Conservation (phyloP, 2,329 filamentous ascomycete genomes). For the Diaporthe australafricana region DNA sequence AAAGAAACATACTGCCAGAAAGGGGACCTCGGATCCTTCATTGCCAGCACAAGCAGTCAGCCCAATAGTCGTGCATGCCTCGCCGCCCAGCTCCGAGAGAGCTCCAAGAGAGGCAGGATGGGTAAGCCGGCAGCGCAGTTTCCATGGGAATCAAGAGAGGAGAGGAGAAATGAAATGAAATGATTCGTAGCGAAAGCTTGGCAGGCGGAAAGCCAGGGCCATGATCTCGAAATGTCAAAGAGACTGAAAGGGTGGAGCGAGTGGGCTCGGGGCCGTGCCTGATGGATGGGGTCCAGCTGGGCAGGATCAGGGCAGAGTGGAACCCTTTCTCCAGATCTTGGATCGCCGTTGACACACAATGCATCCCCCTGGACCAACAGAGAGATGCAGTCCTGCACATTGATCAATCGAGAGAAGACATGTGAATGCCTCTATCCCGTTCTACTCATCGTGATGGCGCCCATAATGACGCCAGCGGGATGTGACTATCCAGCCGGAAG, state of each 20-base stretch:
- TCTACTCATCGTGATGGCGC: background rate
- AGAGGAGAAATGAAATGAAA: conserved; percentile 23
- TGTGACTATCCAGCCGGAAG: background rate
- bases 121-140: background rate
- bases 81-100: background rate
- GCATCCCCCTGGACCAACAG: background rate
- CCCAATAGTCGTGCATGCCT: conserved; percentile 17
- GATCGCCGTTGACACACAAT: conserved; percentile 16
- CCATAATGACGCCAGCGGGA: background rate
- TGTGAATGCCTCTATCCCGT: background rate
- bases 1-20: background rate
- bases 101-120: background rate
- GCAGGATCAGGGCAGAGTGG: conserved; percentile 27
- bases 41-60: conserved; percentile 10
- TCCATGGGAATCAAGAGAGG: background rate
- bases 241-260: conserved; percentile 2
- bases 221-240: conserved; percentile 23
- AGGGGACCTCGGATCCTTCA: conserved; percentile 13
- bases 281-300: conserved; percentile 10
- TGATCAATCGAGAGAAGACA: background rate
- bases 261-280: conserved; percentile 20
- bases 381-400: background rate
- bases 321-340: conserved; percentile 30
- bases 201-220: conserved; percentile 20
- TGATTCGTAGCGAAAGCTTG: conserved; percentile 21